Base-by-base conservation (phyloP, 192 early-diverging fungal species). In the Powellomyces hirtus region DNA sequence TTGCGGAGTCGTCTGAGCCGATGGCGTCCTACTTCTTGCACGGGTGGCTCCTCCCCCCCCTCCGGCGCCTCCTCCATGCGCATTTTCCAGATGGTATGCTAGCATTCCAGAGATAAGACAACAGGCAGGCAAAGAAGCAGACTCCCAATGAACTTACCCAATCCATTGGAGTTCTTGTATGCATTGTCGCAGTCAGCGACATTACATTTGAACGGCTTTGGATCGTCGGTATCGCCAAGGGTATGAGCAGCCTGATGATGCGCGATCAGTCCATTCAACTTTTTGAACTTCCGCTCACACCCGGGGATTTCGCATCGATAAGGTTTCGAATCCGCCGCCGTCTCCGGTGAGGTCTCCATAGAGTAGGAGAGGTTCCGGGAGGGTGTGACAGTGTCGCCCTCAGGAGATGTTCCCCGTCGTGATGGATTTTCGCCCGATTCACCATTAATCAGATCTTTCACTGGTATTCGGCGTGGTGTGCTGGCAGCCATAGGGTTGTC, bases 191-290 rank as follows among this genome's bases (percentile, higher is more conserved):
- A 74, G 29, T 45, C 63, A 13, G 22, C 24, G 4, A 74, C 27
- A 20, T 14, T 35, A 38, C 73, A 74, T 44, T 74, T 74, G 59
- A 56, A 74, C 14, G 73, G 73, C 52, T 64, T 74, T 5, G 66
- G 65, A 45, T 74, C 73, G 31, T 64, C 66, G 7, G 33, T 33
- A 11, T 22, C 36, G 0, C 18, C 73, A 82, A 86, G 62, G 89
- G 92, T 24, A 89, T 91, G 71, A 89, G 92, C 50, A 83, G 77
- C 46, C 88, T 91, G 75, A 55, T 89, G 80, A 68, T 94, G 94
- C 75, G 93, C 93, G 74, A 94, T 93, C 59, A 94, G 84, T 7
- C 92, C 92, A 60, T 93, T 93, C 36, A 92, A 90, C 73, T 95
- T 95, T 78, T 94, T 95, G 78, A 94, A 95, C 58, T 60, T 69